Percentiles rank a stretch among this genome's conserved stretches.
phyloP scores from a whole-genome alignment of 2,329 filamentous ascomycete genomes.

The Phialophora chinensis region DNA sequence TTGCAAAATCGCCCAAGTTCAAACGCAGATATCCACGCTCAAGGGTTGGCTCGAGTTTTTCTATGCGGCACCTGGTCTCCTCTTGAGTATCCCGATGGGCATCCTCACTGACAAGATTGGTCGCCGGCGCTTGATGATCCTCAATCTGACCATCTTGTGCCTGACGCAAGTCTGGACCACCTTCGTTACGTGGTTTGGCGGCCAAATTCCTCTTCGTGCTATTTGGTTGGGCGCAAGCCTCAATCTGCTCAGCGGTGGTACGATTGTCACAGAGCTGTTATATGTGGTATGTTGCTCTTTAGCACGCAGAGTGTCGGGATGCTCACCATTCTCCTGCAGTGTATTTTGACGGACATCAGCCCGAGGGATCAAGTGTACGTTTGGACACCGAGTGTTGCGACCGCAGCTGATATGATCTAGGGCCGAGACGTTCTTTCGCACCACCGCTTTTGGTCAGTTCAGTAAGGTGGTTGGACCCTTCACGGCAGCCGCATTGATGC shows the following conservation, averaged over 20 bases:
- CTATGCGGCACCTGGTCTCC: constrained; percentile 50
- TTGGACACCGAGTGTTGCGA: constrained; percentile 41
- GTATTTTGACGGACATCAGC: constrained; percentile 59
- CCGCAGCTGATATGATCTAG: constrained; percentile 44
- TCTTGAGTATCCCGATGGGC: constrained; percentile 58
- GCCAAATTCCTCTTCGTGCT: constrained; percentile 52
- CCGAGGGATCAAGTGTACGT: constrained; percentile 48
- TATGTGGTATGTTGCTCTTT: constrained; percentile 42
- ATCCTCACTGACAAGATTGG: constrained; percentile 56
- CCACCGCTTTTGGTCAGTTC: constrained; percentile 50
- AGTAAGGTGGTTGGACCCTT: constrained; percentile 45
- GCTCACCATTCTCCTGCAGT: constrained; percentile 34
- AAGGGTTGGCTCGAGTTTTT: constrained; percentile 59
- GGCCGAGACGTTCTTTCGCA: constrained; percentile 50
- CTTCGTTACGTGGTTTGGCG: constrained; percentile 47
- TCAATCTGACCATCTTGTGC: constrained; percentile 45
- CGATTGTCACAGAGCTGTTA: constrained; percentile 55
- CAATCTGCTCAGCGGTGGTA: constrained; percentile 55
- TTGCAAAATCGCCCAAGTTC: constrained; percentile 58
- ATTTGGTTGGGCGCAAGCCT: constrained; percentile 57
- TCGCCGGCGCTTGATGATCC: constrained; percentile 52
- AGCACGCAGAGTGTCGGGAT: neutral
- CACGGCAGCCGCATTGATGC: constrained; percentile 49
- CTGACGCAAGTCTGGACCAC: constrained; percentile 33
- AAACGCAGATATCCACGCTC: constrained; percentile 57